These are phyloP conservation scores for Gyromitra esculenta DNA, from an alignment of 2,329 filamentous ascomycete species.

Conservation along the genomic window DNA sequence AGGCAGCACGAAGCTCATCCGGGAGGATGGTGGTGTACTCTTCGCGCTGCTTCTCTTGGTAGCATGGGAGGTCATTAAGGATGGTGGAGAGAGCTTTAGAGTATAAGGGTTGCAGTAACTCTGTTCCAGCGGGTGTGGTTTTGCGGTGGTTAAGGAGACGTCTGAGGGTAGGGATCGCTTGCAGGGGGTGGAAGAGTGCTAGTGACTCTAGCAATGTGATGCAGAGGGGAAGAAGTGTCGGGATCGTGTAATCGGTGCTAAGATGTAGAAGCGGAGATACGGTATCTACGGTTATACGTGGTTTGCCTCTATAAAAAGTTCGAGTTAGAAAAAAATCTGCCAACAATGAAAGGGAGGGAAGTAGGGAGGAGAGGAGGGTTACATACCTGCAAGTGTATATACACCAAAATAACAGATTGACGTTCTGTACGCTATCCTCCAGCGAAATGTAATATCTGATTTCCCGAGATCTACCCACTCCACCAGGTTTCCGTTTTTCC, in stretches of 20 bases:
- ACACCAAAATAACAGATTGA: constrained; percentile 41
- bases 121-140: constrained; percentile 16
- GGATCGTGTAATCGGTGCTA: constrained; percentile 30
- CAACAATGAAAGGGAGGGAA: too few relatives aligned
- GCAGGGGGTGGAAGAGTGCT: constrained; percentile 35
- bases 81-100: constrained; percentile 43
- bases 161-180: constrained; percentile 27
- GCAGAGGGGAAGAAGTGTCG: constrained; percentile 23
- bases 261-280: constrained; percentile 28
- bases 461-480: constrained; percentile 12
- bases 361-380: too few relatives aligned
- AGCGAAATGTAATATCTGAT: constrained; percentile 35
- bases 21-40: constrained; percentile 33
- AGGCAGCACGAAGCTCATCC: constrained; percentile 26
- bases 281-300: constrained; percentile 27
- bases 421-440: constrained; percentile 38
- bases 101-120: constrained; percentile 24
- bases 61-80: constrained; percentile 38
- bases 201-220: constrained; percentile 23
- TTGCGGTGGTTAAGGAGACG: constrained; percentile 25
- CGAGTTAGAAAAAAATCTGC: constrained; percentile 20
- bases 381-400: constrained; percentile 43
- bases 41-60: constrained; percentile 23
- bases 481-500: constrained; percentile 17
- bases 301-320: constrained; percentile 8